These are phyloP conservation scores for Auricularia sp. DNA, from an alignment of 768 basidiomycete species.

Conservation along the genomic window DNA sequence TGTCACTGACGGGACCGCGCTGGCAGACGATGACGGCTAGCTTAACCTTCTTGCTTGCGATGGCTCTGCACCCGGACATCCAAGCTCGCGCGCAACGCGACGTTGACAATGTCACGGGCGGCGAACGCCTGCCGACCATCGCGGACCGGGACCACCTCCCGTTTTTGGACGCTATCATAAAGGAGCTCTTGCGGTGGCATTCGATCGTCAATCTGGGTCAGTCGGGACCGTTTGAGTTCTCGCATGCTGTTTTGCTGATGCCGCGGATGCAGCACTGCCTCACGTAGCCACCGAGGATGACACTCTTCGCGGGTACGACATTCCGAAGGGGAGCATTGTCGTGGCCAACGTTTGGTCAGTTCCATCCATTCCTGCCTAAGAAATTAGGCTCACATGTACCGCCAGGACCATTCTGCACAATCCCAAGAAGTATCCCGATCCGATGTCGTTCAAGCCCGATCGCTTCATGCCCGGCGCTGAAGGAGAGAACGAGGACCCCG, in stretches of 20 bases:
- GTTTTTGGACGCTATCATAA: background rate
- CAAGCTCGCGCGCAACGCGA: background rate
- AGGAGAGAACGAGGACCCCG: background rate
- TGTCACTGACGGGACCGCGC: too few species aligned
- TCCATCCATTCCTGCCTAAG: background rate
- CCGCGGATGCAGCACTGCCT: background rate
- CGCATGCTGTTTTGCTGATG: background rate
- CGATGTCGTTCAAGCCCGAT: conserved; percentile 39
- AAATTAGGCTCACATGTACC: background rate
- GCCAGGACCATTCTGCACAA: conserved; percentile 46
- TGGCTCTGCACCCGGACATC: background rate
- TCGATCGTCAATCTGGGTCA: background rate
- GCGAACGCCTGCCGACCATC: background rate
- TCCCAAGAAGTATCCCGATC: conserved; percentile 36
- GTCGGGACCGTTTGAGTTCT: background rate
- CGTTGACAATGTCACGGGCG: background rate
- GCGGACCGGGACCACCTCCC: background rate
- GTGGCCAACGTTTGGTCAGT: background rate
- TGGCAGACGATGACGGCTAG: too few species aligned
- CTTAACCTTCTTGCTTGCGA: background rate
- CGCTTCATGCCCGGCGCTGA: conserved; percentile 24
- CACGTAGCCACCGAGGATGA: conserved; percentile 2
- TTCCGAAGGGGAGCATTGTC: background rate
- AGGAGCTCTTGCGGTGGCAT: background rate
- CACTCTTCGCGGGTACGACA: background rate